phyloP scores from a whole-genome alignment of 352 stramenopile genomes.

The Globisporangium lucens region DNA sequence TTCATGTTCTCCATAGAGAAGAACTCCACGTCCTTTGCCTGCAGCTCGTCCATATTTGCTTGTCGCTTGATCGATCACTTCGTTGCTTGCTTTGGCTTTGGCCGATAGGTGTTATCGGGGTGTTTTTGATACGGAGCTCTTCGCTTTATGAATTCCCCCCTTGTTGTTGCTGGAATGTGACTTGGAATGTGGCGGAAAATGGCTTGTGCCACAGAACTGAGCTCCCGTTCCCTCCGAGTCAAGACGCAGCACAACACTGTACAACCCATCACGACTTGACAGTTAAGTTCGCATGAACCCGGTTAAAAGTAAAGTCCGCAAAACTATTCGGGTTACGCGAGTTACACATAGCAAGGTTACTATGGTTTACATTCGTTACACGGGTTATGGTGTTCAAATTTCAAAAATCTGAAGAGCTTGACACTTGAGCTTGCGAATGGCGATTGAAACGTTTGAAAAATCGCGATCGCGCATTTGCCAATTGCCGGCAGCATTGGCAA shows the following conservation, averaged over 20 bases:
- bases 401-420: constrained; percentile 4
- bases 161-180: neutral
- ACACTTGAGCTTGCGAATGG: neutral
- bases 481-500: constrained; percentile 5
- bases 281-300: neutral
- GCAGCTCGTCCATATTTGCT: constrained; percentile 52
- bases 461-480: neutral
- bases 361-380: neutral
- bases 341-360: no score
- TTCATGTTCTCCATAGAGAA: constrained; percentile 88
- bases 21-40: constrained; percentile 78
- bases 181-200: neutral
- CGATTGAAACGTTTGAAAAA: constrained; percentile 14
- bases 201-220: neutral
- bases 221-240: neutral
- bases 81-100: neutral
- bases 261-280: neutral
- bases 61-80: constrained; percentile 1
- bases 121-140: constrained; percentile 1
- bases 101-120: neutral
- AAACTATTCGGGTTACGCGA: no score
- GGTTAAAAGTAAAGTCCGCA: no score
- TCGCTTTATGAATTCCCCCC: neutral
- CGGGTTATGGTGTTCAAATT: constrained; percentile 1
- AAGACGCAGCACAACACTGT: neutral